Conservation (phyloP, 208 protist genomes). For the Acanthamoeba pearcei region DNA sequence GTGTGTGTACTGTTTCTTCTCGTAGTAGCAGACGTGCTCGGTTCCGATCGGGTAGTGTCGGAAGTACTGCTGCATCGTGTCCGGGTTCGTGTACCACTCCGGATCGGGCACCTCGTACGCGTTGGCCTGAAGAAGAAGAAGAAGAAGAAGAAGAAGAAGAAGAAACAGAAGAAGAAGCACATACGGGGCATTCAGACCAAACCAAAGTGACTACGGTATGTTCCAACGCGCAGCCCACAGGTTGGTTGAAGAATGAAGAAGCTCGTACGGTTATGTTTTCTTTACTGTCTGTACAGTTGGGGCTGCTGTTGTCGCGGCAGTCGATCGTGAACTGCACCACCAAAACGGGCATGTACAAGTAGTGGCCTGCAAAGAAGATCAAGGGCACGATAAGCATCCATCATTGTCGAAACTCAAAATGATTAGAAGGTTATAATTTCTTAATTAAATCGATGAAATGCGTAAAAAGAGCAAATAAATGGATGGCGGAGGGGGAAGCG, state of each 20-base stretch:
- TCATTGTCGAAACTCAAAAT: too few relatives aligned
- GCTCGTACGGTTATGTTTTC: neutral
- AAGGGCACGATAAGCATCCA: too few relatives aligned
- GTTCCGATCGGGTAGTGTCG: conserved; percentile 6
- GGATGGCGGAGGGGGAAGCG: neutral
- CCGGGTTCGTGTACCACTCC: neutral
- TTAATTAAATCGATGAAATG: too few relatives aligned
- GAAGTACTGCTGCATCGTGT: conserved; percentile 38
- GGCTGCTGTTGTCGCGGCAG: neutral
- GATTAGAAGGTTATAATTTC: too few relatives aligned
- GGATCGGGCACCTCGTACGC: conserved; percentile 20
- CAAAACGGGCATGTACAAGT: conserved; percentile 20
- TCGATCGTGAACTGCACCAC: conserved; percentile 42
- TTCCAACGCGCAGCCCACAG: too few relatives aligned
- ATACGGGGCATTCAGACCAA: too few relatives aligned
- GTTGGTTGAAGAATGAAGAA: neutral
- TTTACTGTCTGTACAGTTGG: conserved; percentile 29
- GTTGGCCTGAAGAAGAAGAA: neutral
- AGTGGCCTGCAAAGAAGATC: conserved; percentile 3
- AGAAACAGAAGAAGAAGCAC: too few relatives aligned
- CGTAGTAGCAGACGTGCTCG: conserved; percentile 31
- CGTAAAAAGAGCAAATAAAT: neutral
- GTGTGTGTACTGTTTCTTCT: neutral
- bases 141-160: too few relatives aligned
- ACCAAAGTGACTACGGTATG: too few relatives aligned